phyloP scores from a whole-genome alignment of 1,284 basidiomycete species.

The Tetrapyrgos nigripes region DNA sequence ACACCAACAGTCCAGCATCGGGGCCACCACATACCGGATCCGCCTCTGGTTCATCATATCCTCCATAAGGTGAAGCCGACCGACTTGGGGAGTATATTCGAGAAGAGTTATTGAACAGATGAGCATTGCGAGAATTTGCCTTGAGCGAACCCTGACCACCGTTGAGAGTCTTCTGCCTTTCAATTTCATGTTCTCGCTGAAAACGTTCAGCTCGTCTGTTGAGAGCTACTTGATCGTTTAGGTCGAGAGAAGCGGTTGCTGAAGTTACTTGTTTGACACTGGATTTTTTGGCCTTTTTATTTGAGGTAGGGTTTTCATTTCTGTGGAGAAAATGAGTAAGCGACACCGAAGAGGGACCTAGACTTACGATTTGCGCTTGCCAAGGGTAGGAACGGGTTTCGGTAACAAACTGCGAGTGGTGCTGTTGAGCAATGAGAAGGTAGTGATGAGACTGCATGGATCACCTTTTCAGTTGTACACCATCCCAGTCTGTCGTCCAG shows the following conservation, averaged over 20 bases:
- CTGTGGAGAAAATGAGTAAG: constrained; percentile 31
- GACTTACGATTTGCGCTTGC: constrained; percentile 73
- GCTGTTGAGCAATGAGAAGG: constrained; percentile 25
- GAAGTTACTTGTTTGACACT: constrained; percentile 49
- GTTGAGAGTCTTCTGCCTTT: constrained; percentile 64
- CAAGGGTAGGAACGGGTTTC: constrained; percentile 58
- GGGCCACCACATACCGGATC: constrained; percentile 72
- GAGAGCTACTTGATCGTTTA: constrained; percentile 70
- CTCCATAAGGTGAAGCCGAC: constrained; percentile 50
- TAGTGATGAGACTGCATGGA: constrained; percentile 10
- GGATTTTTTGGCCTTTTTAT: constrained; percentile 76
- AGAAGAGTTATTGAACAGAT: constrained; percentile 49
- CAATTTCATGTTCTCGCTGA: constrained; percentile 82
- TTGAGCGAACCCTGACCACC: constrained; percentile 46
- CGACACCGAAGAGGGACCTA: neutral
- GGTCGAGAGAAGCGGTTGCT: constrained; percentile 49
- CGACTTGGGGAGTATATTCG: constrained; percentile 39
- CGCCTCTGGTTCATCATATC: constrained; percentile 69
- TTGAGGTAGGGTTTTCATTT: constrained; percentile 45
- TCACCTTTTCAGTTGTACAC: constrained; percentile 82
- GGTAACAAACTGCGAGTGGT: constrained; percentile 59
- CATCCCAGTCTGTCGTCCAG: constrained; percentile 90
- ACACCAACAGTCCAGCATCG: constrained; percentile 6
- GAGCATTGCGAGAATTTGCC: constrained; percentile 55
- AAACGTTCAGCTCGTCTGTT: constrained; percentile 79